Conservation (phyloP, 108 stramenopile species). For the Chaetoceros tenuissimus region DNA sequence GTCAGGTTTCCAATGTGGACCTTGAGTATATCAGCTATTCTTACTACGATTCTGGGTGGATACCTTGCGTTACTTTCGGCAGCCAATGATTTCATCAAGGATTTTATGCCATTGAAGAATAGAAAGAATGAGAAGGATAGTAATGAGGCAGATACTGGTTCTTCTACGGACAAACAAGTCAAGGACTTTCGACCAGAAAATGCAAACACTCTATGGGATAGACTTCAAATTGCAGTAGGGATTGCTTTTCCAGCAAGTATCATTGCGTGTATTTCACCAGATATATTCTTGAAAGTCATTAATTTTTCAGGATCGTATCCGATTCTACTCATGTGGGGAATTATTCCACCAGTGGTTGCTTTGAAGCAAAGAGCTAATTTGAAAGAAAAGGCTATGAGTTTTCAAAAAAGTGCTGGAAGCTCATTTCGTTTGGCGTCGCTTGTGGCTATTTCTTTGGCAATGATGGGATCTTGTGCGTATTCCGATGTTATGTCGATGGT, state of each 20-base stretch:
- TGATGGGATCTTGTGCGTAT: too few relatives aligned
- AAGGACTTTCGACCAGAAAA: too few relatives aligned
- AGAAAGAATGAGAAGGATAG: neutral
- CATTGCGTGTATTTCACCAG: slow-evolving; percentile 5
- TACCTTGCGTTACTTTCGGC: slow-evolving; percentile 10
- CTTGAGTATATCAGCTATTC: slow-evolving; percentile 9
- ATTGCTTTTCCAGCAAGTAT: slow-evolving; percentile 4
- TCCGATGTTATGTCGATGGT: too few relatives aligned
- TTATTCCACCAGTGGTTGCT: slow-evolving; percentile 6
- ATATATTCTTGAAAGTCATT: slow-evolving; percentile 6
- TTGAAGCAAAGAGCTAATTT: too few relatives aligned
- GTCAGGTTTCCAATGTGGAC: slow-evolving; percentile 1
- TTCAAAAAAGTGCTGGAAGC: too few relatives aligned
- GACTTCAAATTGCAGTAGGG: neutral
- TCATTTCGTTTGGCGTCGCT: too few relatives aligned
- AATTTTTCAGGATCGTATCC: slow-evolving; percentile 15
- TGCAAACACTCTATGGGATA: too few relatives aligned
- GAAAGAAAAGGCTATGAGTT: too few relatives aligned
- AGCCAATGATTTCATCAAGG: neutral
- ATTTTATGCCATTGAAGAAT: too few relatives aligned
- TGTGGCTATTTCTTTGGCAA: too few relatives aligned
- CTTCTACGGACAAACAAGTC: neutral
- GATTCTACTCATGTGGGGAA: slow-evolving; percentile 4
- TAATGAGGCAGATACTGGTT: neutral
- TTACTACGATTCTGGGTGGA: slow-evolving; percentile 7